Base-by-base conservation (phyloP, 2,329 filamentous ascomycete genomes). In the Aspergillus versicolor region DNA sequence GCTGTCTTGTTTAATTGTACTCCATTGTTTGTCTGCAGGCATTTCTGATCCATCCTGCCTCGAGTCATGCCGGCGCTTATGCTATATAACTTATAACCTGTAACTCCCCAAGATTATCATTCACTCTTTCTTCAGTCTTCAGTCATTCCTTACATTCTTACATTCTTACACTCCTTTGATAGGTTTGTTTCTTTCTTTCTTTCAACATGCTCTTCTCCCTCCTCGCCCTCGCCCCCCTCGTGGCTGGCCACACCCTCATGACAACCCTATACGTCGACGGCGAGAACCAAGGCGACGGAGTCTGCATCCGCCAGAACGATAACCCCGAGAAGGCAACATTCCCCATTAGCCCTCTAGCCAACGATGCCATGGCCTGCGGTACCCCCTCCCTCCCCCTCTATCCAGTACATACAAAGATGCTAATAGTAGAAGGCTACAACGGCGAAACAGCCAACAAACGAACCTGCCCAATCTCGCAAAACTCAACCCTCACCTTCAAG, bases 281-380 rank as follows among this genome's bases (percentile, higher is more conserved):
- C 58, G 73, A 81, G 47, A 81, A 82, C 65, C 85, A 91, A 72
- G 89, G 89, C 59, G 85, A 89, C 67, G 88, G 84, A 30, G 87
- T 85, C 24, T 91, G 88, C 65, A 81, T 92, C 50, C 86, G 89
- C 42, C 88, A 88, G 82, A 83, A 83, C 53, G 77, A 74, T 41
- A 75, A 84, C 54, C 73, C 78, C 3, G 70, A 72, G 6, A 81
- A 77, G 0, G 79, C 82, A 49, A 88, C 82, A 5, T 72, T 70
- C 37, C 88, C 88, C 27, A 79, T 91, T 52, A 74, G 75, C 4
- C 78, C 83, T 59, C 70, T 91, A 15, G 70, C 73, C 13, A 85
- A 83, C 63, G 71, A 81, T 27, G 84, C 86, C 60, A 88, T 91
- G 84, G 87, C 87, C 38, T 92, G 89, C 69, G 88, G 88, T 88